A percentile compares a stretch with the other conserved stretches of the same genome.
These are phyloP conservation scores for Phaseolus lunatus DNA, from an alignment of 306 rosid genomes.

Conservation along the genomic window DNA sequence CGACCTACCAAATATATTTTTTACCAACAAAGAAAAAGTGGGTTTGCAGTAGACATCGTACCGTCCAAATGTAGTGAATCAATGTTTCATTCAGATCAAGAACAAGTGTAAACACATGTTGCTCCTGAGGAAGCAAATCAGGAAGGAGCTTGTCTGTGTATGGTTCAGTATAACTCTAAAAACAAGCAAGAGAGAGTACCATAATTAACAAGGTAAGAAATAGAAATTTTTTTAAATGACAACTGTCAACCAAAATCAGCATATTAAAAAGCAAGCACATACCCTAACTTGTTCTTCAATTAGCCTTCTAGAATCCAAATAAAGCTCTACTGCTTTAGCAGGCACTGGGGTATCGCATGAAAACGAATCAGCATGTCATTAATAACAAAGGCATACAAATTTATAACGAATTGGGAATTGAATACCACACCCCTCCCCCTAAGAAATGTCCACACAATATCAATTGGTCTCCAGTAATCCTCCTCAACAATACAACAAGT, in stretches of 20 bases:
- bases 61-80: conserved; percentile 91
- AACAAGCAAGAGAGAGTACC: conserved; percentile 32
- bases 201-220: conserved; percentile 20
- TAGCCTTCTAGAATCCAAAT: conserved; percentile 81
- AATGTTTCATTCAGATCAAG: conserved; percentile 94
- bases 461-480: conserved; percentile 4
- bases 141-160: conserved; percentile 96
- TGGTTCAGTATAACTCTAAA: conserved; percentile 88
- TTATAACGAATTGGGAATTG: not conserved
- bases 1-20: not conserved
- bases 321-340: conserved; percentile 76
- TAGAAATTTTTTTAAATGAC: not conserved
- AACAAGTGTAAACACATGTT: conserved; percentile 90
- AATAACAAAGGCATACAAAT: conserved; percentile 22
- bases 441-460: not conserved
- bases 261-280: conserved; percentile 38
- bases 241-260: conserved; percentile 17
- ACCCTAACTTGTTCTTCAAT: conserved; percentile 87
- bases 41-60: conserved; percentile 51
- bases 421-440: not conserved
- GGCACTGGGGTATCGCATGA: conserved; percentile 65
- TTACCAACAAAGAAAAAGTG: not conserved
- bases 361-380: conserved; percentile 43
- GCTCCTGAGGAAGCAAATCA: conserved; percentile 86
- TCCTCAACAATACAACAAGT: conserved; percentile 4